phyloP scores from a whole-genome alignment of 805 yeast genomes.

The Teunomyces pallodes region DNA sequence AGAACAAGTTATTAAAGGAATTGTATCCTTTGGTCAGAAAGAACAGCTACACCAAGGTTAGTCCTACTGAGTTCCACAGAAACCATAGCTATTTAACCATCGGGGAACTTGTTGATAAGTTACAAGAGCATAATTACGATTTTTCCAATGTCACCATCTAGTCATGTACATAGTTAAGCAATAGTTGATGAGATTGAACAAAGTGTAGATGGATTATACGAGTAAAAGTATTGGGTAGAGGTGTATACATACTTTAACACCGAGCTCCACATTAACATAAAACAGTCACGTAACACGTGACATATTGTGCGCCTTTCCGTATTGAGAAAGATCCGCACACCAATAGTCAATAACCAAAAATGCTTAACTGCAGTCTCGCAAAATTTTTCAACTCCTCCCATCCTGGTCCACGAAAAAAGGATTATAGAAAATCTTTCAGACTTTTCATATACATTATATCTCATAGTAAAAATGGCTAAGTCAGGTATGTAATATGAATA shows the following conservation, averaged over 20 bases:
- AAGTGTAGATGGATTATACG: neutral
- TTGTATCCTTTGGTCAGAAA: conserved; percentile 51
- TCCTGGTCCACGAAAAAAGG: conserved; percentile 5
- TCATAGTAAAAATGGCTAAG: conserved; percentile 50
- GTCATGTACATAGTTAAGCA: conserved; percentile 7
- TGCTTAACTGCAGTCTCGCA: conserved; percentile 4
- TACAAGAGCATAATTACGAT: conserved; percentile 46
- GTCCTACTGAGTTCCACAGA: conserved; percentile 47
- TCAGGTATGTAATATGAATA: conserved; percentile 53
- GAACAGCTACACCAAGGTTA: conserved; percentile 42
- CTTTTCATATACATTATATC: conserved; percentile 7
- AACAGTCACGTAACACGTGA: neutral
- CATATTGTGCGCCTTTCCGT: neutral
- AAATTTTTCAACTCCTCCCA: conserved; percentile 8
- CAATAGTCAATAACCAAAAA: neutral
- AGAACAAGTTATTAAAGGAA: conserved; percentile 55
- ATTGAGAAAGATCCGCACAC: neutral
- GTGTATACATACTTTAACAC: neutral
- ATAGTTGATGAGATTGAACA: neutral
- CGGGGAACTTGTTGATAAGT: conserved; percentile 48
- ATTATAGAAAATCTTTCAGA: conserved; percentile 6
- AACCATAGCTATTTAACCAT: conserved; percentile 43
- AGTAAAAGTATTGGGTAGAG: neutral
- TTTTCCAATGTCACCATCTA: conserved; percentile 26
- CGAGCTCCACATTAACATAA: too few relatives aligned